Percentiles rank a stretch among this genome's conserved stretches.
Conservation (phyloP, 768 basidiomycete genomes). For the Phlebiopsis flavidoalba region DNA sequence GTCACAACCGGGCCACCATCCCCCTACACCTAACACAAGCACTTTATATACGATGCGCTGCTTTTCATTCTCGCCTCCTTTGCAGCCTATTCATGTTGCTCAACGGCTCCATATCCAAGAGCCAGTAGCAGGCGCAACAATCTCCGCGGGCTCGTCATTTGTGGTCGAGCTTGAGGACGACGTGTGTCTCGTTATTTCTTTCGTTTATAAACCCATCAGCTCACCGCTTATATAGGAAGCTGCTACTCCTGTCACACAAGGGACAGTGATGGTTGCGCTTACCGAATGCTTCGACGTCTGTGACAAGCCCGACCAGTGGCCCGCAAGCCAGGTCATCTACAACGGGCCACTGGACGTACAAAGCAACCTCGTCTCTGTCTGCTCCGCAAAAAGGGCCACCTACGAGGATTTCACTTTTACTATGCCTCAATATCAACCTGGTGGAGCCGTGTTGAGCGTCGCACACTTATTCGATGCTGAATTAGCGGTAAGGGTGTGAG, state of each 20-base stretch:
- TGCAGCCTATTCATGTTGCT: slow-evolving; percentile 30
- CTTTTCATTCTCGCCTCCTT: slow-evolving; percentile 23
- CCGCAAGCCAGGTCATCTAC: slow-evolving; percentile 40
- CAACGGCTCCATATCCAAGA: slow-evolving; percentile 37
- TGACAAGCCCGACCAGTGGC: slow-evolving; percentile 16
- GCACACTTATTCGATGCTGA: neutral
- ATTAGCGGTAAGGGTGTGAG: neutral
- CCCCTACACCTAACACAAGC: no score
- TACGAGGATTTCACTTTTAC: slow-evolving; percentile 41
- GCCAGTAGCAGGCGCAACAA: slow-evolving; percentile 30
- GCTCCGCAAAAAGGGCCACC: slow-evolving; percentile 27
- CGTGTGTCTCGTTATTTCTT: slow-evolving; percentile 17
- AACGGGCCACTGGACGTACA: slow-evolving; percentile 38
- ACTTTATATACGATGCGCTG: slow-evolving; percentile 11
- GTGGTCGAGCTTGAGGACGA: slow-evolving; percentile 34
- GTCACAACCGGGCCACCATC: no score
- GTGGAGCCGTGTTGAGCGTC: neutral
- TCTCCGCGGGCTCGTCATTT: slow-evolving; percentile 33
- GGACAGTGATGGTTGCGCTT: slow-evolving; percentile 41
- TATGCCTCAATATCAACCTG: slow-evolving; percentile 24
- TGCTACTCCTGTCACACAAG: slow-evolving; percentile 34
- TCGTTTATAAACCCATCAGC: neutral
- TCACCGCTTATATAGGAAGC: slow-evolving; percentile 24
- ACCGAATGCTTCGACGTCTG: slow-evolving; percentile 30
- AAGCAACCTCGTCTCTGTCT: slow-evolving; percentile 17